Conservation (phyloP, 2,329 filamentous ascomycete genomes). For the Ophiosphaerella korrae region DNA sequence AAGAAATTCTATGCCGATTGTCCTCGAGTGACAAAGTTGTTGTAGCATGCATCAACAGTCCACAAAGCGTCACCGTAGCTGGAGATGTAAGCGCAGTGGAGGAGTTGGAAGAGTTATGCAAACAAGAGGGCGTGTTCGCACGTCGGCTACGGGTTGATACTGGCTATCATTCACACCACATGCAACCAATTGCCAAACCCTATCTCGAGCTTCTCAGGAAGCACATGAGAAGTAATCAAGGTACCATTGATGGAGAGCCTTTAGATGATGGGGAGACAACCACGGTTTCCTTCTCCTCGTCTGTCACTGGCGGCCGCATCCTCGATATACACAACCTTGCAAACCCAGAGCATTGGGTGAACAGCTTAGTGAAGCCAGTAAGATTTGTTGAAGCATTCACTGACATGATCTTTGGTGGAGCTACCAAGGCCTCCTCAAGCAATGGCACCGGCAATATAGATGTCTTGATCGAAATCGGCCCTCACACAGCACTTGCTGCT, state of each 20-base stretch:
- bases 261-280: too few relatives aligned
- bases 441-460: neutral
- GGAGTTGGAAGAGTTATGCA: neutral
- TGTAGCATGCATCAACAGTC: neutral
- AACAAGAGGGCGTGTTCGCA: neutral
- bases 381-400: too few relatives aligned
- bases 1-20: neutral
- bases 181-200: neutral
- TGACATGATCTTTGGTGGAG: too few relatives aligned
- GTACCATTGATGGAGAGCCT: too few relatives aligned
- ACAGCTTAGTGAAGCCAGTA: too few relatives aligned
- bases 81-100: neutral
- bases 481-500: slow-evolving; percentile 48
- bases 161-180: neutral
- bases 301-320: too few relatives aligned
- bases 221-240: too few relatives aligned
- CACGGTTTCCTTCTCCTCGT: too few relatives aligned
- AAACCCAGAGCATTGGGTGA: too few relatives aligned
- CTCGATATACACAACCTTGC: too few relatives aligned
- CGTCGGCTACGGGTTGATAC: neutral
- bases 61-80: neutral
- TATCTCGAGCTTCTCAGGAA: neutral
- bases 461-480: slow-evolving; percentile 26
- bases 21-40: neutral
- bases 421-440: too few relatives aligned